phyloP scores from a whole-genome alignment of 176 grass and related monocot species.

The Musa schizocarpa region DNA sequence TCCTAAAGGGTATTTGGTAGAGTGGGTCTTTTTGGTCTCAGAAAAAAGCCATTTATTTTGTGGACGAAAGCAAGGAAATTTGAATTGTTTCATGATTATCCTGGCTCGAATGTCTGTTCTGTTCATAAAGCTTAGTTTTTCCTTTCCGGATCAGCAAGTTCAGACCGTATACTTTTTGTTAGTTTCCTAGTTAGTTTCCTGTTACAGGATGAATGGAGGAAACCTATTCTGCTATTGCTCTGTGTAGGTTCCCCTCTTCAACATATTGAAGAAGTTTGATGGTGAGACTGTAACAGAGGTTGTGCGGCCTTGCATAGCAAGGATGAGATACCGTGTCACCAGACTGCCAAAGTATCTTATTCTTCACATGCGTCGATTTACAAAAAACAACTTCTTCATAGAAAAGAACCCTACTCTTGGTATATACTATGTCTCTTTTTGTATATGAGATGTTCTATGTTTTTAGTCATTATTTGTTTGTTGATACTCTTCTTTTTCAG shows the following conservation, averaged over 20 bases:
- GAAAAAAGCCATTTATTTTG: too few relatives aligned
- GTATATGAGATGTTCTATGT: not conserved
- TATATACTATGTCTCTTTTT: conserved; percentile 22
- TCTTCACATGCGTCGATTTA: conserved; percentile 90
- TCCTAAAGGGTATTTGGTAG: too few relatives aligned
- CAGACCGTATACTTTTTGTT: too few relatives aligned
- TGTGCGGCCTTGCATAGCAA: conserved; percentile 74
- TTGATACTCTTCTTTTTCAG: conserved; percentile 24
- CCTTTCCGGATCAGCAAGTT: too few relatives aligned
- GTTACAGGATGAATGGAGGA: not conserved
- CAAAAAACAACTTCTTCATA: conserved; percentile 89
- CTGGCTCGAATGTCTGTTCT: too few relatives aligned
- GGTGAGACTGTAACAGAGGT: conserved; percentile 81
- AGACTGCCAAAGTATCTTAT: conserved; percentile 78
- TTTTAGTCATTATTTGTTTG: not conserved
- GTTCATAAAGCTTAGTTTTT: too few relatives aligned
- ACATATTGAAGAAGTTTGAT: conserved; percentile 98
- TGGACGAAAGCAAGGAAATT: too few relatives aligned
- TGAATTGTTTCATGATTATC: too few relatives aligned
- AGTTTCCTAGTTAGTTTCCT: too few relatives aligned
- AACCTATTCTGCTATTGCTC: not conserved
- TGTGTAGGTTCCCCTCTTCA: conserved; percentile 78
- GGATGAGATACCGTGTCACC: conserved; percentile 87
- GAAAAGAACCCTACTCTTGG: conserved; percentile 97
- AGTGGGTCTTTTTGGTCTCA: too few relatives aligned